These are phyloP conservation scores for Begonia peltatifolia DNA, from an alignment of 306 rosid species.

Conservation along the genomic window DNA sequence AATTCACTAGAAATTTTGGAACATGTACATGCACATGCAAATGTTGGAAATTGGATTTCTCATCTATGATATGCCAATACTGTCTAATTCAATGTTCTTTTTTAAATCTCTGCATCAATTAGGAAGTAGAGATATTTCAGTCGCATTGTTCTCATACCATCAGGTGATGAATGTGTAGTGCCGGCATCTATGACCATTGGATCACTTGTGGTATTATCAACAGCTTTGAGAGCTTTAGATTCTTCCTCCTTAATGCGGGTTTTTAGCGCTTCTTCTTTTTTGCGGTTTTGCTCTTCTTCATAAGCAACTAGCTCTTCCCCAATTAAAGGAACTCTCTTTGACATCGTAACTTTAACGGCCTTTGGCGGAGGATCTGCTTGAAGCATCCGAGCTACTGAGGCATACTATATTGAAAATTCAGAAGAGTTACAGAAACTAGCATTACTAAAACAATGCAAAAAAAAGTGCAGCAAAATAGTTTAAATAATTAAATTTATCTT, in stretches of 20 bases:
- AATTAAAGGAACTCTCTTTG: conserved; percentile 87
- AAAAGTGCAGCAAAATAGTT: too few species aligned
- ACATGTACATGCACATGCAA: background rate
- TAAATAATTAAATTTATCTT: too few species aligned
- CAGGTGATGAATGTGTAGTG: conserved; percentile 35
- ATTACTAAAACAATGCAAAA: conserved; percentile 4
- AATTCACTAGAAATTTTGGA: background rate
- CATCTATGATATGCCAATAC: too few species aligned
- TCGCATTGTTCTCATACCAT: conserved; percentile 27
- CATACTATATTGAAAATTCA: conserved; percentile 42
- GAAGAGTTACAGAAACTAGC: conserved; percentile 1
- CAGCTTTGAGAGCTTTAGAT: conserved; percentile 41
- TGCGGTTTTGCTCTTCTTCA: conserved; percentile 86
- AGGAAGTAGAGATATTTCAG: too few species aligned
- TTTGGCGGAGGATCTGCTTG: conserved; percentile 98
- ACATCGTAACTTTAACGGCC: conserved; percentile 88
- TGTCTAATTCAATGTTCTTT: too few species aligned
- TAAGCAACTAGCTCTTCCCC: conserved; percentile 91
- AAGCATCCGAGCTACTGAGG: conserved; percentile 90
- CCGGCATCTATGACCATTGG: conserved; percentile 64
- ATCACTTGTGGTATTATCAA: conserved; percentile 42
- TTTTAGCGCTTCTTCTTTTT: conserved; percentile 84
- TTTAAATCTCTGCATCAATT: background rate
- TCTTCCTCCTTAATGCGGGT: conserved; percentile 84
- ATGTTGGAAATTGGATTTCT: too few species aligned